phyloP scores from a whole-genome alignment of 108 stramenopile genomes.

The Pseudonitzschia multiseries region DNA sequence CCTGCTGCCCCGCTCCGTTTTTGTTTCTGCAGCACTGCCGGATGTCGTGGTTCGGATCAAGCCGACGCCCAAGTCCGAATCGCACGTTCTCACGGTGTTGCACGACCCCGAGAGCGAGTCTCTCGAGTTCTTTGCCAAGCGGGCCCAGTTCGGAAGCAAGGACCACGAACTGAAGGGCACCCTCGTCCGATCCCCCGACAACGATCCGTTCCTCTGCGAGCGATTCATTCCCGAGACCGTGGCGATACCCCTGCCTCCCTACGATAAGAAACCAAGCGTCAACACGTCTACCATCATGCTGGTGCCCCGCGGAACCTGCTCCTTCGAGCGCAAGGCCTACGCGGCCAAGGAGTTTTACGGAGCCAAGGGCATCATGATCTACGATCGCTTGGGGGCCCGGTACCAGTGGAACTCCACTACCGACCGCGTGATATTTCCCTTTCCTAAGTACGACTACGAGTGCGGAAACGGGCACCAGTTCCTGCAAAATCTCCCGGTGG shows the following conservation, averaged over 20 bases:
- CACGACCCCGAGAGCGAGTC: neutral
- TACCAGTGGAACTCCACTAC: constrained; percentile 34
- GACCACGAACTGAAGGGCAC: constrained; percentile 9
- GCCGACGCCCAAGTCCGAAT: neutral
- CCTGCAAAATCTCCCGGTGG: constrained; percentile 28
- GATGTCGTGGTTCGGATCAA: constrained; percentile 13
- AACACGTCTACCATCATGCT: constrained; percentile 33
- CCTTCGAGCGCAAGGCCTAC: constrained; percentile 71
- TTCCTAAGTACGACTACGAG: constrained; percentile 27
- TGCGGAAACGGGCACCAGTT: constrained; percentile 26
- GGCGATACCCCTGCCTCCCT: neutral
- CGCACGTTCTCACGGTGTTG: neutral
- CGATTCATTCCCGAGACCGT: neutral
- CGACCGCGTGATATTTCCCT: constrained; percentile 21
- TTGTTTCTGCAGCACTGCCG: neutral
- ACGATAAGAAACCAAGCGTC: neutral
- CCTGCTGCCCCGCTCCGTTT: neutral
- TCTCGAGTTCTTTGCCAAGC: constrained; percentile 21
- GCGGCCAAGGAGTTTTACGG: constrained; percentile 62
- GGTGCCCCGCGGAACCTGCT: constrained; percentile 66
- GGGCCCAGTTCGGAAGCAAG: constrained; percentile 31
- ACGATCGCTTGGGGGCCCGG: constrained; percentile 59
- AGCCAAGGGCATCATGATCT: constrained; percentile 60
- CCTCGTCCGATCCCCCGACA: constrained; percentile 23
- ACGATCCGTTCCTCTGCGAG: constrained; percentile 16